Conservation (phyloP, 495 filamentous ascomycete species). For the Lasiosphaeria ovina region DNA sequence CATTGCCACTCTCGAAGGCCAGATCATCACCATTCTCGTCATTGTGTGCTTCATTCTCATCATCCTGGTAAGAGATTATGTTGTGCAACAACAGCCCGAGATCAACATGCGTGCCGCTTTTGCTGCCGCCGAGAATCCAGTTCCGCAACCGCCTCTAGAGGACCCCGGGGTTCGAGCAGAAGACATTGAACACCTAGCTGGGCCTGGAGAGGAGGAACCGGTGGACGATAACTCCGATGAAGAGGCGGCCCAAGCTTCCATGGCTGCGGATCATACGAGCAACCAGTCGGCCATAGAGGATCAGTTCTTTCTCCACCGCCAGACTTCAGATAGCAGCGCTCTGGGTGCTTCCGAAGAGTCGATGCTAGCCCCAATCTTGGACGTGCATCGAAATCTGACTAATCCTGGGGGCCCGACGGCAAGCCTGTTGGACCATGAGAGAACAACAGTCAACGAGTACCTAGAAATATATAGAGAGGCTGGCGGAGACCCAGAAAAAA, state of each 20-base stretch:
- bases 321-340: neutral
- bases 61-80: slow-evolving; percentile 95
- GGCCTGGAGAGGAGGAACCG: slow-evolving; percentile 18
- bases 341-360: neutral
- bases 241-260: neutral
- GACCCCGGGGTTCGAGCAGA: slow-evolving; percentile 9
- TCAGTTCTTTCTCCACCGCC: neutral
- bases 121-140: slow-evolving; percentile 51
- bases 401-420: neutral
- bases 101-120: slow-evolving; percentile 59
- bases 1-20: slow-evolving; percentile 84
- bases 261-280: neutral
- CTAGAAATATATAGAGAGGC: slow-evolving; percentile 53
- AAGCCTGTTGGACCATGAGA: neutral
- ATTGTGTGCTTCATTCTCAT: slow-evolving; percentile 91
- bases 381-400: neutral
- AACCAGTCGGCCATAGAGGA: neutral
- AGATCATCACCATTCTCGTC: slow-evolving; percentile 85
- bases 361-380: neutral
- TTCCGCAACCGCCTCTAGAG: slow-evolving; percentile 37
- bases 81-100: slow-evolving; percentile 93
- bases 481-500: slow-evolving; percentile 57
- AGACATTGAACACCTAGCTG: slow-evolving; percentile 11
- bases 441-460: slow-evolving; percentile 41
- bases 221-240: slow-evolving; percentile 19